Evolutionary conservation across 495 filamentous ascomycete species (phyloP), one percentile per base, ranked within the genome.

Genomic region (Podospora anserina): DNA sequence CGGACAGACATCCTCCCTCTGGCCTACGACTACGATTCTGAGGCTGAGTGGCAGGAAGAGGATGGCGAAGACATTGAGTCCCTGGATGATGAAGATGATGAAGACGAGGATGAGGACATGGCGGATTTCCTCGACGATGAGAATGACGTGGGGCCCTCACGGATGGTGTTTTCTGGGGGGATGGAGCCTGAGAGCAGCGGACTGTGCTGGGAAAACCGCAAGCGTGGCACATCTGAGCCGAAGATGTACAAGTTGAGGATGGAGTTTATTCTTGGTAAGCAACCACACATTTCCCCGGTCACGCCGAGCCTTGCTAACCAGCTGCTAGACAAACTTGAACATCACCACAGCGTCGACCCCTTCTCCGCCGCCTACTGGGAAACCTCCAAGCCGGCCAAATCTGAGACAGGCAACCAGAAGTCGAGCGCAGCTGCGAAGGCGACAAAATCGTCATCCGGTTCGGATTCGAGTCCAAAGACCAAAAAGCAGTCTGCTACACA

Each of bases 11-110:
- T 95, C 6, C 88, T 90, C 3, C 84, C 90, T 3, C 83, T 88
- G n/a, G 83, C 96, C 73, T 98, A 99, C 76, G 93, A 95, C 69
- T 97, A 97, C 72, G 95, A 98, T 74, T 97, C 94, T 0, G 95
- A 99, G 76, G 94, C 90, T 0, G 96, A 97, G 78, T 99, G 95
- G 67, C 75, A 82, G 56, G 73, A 82, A 68, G 78, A 84, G 65
- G 89, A 86, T 63, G 88, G 94, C 75, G 88, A 96, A 74, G 70
- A 82, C 72, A 63, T 83, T 64, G 70, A 84, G 64, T 67, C 79
- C 69, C 90, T 94, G 65, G 91, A 91, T 23, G 93, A 96, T 57
- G 94, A 97, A 6, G 90, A 92, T 27, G 86, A 87, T 58, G 87
- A 86, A 23, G 89, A 88, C 4, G 85, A 82, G 26, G 86, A 86